Percentiles rank a stretch among this genome's conserved stretches.
Evolutionary conservation across 345 rosid genomes (phyloP).

Genomic region (Heritiera fomes): DNA sequence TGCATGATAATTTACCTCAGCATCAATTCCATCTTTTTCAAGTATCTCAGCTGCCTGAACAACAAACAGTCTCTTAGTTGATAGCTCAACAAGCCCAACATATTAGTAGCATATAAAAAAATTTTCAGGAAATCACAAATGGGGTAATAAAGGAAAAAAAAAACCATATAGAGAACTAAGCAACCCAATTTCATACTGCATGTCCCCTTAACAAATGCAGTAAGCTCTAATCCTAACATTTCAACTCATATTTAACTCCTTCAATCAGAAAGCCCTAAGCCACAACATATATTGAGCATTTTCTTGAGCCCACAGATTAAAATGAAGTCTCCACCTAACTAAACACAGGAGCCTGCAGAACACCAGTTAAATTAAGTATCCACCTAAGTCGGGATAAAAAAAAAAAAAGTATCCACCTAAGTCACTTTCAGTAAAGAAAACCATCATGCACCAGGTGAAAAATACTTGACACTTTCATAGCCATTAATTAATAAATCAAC

Average conservation of each 20-base stretch:
- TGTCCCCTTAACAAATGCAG: not conserved
- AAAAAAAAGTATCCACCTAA: not conserved
- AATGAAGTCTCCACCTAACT: not conserved
- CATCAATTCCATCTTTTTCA: conserved; percentile 65
- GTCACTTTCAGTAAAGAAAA: not conserved
- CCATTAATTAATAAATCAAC: not conserved
- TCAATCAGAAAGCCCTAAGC: not conserved
- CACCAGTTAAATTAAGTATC: not conserved
- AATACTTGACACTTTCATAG: not conserved
- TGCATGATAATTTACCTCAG: conserved; percentile 46
- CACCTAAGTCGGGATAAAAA: not conserved
- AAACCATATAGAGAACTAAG: not conserved
- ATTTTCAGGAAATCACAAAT: not conserved
- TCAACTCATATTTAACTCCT: not conserved
- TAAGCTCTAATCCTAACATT: not conserved
- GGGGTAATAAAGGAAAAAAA: not conserved
- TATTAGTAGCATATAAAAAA: not conserved
- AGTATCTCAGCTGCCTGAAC: conserved; percentile 70
- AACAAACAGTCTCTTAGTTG: conserved; percentile 21
- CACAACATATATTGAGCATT: not conserved
- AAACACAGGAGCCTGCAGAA: not conserved
- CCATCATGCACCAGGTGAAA: not conserved
- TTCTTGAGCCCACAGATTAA: not conserved
- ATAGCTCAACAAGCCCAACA: conserved; percentile 15
- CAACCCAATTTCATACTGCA: not conserved